Base-by-base conservation (phyloP, 257 asterid species). In the Scutellaria galericulata region DNA sequence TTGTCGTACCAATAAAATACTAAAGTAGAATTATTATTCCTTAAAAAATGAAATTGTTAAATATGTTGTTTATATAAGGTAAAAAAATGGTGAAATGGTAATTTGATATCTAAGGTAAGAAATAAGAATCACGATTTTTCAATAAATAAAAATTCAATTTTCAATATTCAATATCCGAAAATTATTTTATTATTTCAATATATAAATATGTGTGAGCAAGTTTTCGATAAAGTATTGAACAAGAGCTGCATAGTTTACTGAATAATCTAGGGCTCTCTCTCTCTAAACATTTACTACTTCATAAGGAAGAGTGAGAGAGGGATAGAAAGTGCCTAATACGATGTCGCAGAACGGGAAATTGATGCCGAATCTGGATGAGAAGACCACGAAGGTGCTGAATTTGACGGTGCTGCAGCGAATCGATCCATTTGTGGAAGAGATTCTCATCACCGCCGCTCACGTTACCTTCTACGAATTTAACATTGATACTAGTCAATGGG, bases 381-480 rank as follows among this genome's bases (percentile, higher is more conserved):
- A 89, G 81, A 84, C 93, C 79, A 93, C 98, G 6, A 90, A 93
- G 78, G 81, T 83, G 62, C 86, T 93, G 18, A 93, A 93, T 80
- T 80, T 93, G 69, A 93, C 97, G 15, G 98, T 93, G 74, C 87
- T 93, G 7, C 97, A 93, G 78, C 86, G 98, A 73, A 87, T 87
- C 78, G 97, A 93, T 87, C 96, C 97, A 1, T 88, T 82, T 45
- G 91, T 93, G 7, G 98, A 88, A 82, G 97, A 93, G 70, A 93
- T 93, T 60, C 87, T 93, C 73, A 90, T 90, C 86, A 93, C 98
- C 55, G 96, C 98, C 58, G 97, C 95, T 55, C 98, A 93, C 80
- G 98, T 93, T 82, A 88, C 98, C 69, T 85, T 93, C 83, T 93
- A 93, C 76, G 96, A 88, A 85, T 93, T 93, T 83, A 93, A 90